These are phyloP conservation scores for Coprinopsis sp. DNA, from an alignment of 768 basidiomycete genomes.

Conservation along the genomic window DNA sequence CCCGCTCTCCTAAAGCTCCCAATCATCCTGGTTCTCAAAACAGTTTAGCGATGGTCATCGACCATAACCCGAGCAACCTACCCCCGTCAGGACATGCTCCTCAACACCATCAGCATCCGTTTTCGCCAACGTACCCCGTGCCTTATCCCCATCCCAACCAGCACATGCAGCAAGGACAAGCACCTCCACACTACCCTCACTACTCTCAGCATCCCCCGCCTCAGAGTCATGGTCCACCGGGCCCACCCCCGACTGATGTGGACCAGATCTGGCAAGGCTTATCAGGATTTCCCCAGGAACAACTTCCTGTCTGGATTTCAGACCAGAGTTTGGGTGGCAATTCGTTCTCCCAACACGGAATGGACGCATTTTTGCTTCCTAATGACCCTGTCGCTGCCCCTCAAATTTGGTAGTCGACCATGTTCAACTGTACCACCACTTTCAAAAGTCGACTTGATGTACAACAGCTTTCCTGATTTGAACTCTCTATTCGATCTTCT, in stretches of 20 bases:
- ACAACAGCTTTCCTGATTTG: no score
- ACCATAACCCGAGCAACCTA: conserved; percentile 28
- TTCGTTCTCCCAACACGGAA: conserved; percentile 74
- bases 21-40: conserved; percentile 57
- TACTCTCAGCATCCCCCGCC: conserved; percentile 6
- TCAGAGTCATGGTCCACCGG: conserved; percentile 5
- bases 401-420: conserved; percentile 64
- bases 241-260: conserved; percentile 31
- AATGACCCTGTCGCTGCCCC: conserved; percentile 61
- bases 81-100: conserved; percentile 21
- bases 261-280: conserved; percentile 77
- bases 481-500: no score
- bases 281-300: conserved; percentile 66
- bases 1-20: conserved; percentile 56
- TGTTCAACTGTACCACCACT: no score
- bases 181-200: conserved; percentile 13
- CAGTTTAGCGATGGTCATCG: conserved; percentile 41
- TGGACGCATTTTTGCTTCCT: conserved; percentile 82
- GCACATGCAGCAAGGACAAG: conserved; percentile 14
- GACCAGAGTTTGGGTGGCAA: conserved; percentile 77
- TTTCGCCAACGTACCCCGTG: conserved; percentile 55
- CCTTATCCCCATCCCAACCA: conserved; percentile 29
- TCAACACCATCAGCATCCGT: conserved; percentile 31
- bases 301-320: conserved; percentile 81
- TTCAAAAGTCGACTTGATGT: no score